phyloP scores from a whole-genome alignment of 495 filamentous ascomycete genomes.

The Annulohypoxylon bovei region DNA sequence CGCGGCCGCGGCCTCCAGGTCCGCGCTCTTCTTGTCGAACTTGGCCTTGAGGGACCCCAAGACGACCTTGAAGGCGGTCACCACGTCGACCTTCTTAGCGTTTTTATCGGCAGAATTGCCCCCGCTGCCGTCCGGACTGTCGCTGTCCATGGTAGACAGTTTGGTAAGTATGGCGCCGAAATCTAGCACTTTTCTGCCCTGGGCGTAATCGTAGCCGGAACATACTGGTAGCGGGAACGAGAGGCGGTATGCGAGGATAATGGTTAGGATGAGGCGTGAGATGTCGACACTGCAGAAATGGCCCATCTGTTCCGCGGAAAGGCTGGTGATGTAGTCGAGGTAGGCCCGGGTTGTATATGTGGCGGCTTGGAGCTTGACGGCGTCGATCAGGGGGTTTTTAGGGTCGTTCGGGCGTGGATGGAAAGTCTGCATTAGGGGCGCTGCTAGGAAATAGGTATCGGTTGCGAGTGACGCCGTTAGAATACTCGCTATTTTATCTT shows the following conservation, averaged over 20 bases:
- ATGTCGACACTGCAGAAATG: constrained; percentile 50
- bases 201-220: constrained; percentile 50
- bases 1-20: constrained; percentile 41
- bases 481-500: constrained; percentile 42
- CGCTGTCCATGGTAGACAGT: constrained; percentile 38
- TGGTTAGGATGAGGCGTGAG: constrained; percentile 46
- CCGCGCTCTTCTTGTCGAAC: constrained; percentile 49
- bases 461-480: constrained; percentile 46
- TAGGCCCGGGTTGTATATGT: constrained; percentile 35
- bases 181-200: constrained; percentile 44
- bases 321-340: constrained; percentile 45
- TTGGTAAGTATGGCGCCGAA: constrained; percentile 46
- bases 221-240: constrained; percentile 51
- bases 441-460: constrained; percentile 50
- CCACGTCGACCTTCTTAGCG: constrained; percentile 45
- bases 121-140: background rate
- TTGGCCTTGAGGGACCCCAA: constrained; percentile 52
- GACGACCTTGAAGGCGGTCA: constrained; percentile 53
- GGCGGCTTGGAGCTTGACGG: constrained; percentile 22
- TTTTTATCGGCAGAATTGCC: background rate
- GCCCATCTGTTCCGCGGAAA: constrained; percentile 39
- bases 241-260: constrained; percentile 55
- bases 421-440: constrained; percentile 46
- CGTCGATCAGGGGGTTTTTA: constrained; percentile 1
- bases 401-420: constrained; percentile 1